phyloP scores from a whole-genome alignment of 2,329 filamentous ascomycete genomes.

The Clarireedia hainanense region DNA sequence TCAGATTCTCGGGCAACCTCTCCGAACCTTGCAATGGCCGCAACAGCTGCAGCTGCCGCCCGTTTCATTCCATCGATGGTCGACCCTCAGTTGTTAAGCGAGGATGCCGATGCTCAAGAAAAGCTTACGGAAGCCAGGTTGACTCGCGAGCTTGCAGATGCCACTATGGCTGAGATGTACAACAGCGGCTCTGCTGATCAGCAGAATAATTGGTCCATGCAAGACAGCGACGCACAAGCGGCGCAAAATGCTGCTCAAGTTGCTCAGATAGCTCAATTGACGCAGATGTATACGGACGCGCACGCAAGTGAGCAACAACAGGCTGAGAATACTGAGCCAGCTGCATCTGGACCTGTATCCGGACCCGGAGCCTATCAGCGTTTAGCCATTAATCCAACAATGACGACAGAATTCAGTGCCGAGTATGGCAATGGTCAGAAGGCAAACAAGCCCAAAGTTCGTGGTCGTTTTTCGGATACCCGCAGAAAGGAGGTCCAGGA shows the following conservation, averaged over 20 bases:
- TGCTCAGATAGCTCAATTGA: conserved; percentile 12
- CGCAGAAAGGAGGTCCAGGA: conserved; percentile 59
- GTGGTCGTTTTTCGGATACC: conserved; percentile 48
- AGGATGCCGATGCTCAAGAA: conserved; percentile 17
- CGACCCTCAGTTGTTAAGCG: conserved; percentile 28
- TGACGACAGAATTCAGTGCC: conserved; percentile 28
- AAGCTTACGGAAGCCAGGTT: conserved; percentile 16
- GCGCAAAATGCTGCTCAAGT: conserved; percentile 1
- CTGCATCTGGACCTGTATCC: conserved; percentile 3
- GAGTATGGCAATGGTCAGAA: conserved; percentile 28
- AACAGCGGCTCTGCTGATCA: conserved; percentile 15
- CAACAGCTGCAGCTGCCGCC: conserved; percentile 23
- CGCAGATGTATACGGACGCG: conserved; percentile 18
- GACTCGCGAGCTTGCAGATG: conserved; percentile 20
- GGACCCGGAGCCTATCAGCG: conserved; percentile 8
- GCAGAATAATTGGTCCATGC: conserved; percentile 23
- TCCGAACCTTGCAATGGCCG: conserved; percentile 25
- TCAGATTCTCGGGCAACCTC: conserved; percentile 21
- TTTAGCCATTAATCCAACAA: conserved; percentile 20
- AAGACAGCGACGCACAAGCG: conserved; percentile 13
- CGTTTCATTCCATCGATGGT: conserved; percentile 29
- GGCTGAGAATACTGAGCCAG: neutral
- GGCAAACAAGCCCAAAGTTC: conserved; percentile 36
- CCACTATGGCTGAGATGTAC: conserved; percentile 17
- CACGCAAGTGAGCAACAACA: conserved; percentile 11